Percentiles rank a stretch among this genome's conserved stretches.
Evolutionary conservation across 495 filamentous ascomycete species (phyloP).

Genomic region (Apiosordaria backusii): DNA sequence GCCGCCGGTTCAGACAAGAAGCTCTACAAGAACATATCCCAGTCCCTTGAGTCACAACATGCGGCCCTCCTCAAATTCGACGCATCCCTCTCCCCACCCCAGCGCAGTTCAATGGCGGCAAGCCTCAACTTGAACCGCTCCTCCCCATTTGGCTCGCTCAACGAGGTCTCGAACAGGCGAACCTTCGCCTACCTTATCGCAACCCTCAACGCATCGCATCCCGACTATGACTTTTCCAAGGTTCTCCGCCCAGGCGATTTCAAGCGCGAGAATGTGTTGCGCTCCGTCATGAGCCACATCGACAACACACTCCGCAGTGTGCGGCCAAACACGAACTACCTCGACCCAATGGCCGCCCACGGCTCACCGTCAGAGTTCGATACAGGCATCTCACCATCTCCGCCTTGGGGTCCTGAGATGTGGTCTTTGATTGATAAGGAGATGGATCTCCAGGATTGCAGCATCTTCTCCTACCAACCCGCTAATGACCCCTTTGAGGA

Average conservation of each 20-base stretch:
- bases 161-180: slow-evolving; percentile 78
- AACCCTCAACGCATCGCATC: slow-evolving; percentile 94
- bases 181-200: slow-evolving; percentile 96
- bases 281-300: slow-evolving; percentile 74
- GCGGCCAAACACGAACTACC: slow-evolving; percentile 49
- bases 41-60: slow-evolving; percentile 83
- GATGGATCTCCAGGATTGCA: slow-evolving; percentile 83
- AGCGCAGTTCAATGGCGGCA: slow-evolving; percentile 51
- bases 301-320: slow-evolving; percentile 83
- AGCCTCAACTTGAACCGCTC: slow-evolving; percentile 74
- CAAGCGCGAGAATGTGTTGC: slow-evolving; percentile 68
- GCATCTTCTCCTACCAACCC: slow-evolving; percentile 78
- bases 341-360: slow-evolving; percentile 24
- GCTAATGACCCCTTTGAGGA: slow-evolving; percentile 81
- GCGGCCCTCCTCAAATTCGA: slow-evolving; percentile 79
- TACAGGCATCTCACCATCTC: slow-evolving; percentile 32
- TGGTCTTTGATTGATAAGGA: slow-evolving; percentile 89
- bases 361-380: slow-evolving; percentile 32
- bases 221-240: slow-evolving; percentile 96
- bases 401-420: slow-evolving; percentile 76
- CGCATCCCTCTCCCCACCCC: slow-evolving; percentile 74
- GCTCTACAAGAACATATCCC: slow-evolving; percentile 89
- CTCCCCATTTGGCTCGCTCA: slow-evolving; percentile 85
- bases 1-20: slow-evolving; percentile 93
- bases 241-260: slow-evolving; percentile 86